Evolutionary conservation across 2,329 filamentous ascomycete species (phyloP).

Genomic region (Microdochium trichocladiopsis): DNA sequence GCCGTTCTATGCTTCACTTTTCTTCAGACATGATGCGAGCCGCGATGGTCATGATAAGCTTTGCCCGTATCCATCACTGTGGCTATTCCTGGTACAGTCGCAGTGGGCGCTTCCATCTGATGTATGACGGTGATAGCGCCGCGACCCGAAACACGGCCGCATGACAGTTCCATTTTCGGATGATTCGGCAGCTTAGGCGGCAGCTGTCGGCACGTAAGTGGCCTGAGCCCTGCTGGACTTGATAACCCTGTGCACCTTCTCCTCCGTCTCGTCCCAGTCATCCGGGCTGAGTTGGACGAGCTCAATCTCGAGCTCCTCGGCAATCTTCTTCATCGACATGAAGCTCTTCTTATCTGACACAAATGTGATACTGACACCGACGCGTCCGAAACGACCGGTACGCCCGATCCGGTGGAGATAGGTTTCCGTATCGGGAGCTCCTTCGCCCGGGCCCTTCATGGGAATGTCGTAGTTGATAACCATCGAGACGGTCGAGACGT

Average conservation of each 20-base stretch:
- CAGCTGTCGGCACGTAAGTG: constrained; percentile 34
- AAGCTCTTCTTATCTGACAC: constrained; percentile 82
- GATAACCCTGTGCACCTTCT: constrained; percentile 73
- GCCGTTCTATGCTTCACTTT: neutral
- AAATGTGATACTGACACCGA: constrained; percentile 93
- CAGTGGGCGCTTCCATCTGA: neutral
- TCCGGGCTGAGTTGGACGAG: constrained; percentile 74
- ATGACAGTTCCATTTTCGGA: neutral
- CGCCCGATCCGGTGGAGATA: constrained; percentile 97
- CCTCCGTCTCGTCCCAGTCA: constrained; percentile 89
- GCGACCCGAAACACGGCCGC: neutral
- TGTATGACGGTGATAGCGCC: neutral
- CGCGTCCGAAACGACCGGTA: constrained; percentile 92
- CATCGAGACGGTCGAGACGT: constrained; percentile 86
- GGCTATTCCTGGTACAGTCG: neutral
- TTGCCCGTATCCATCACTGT: neutral
- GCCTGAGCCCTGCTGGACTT: constrained; percentile 59
- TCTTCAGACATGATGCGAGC: neutral
- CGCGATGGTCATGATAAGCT: neutral
- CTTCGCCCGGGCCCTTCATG: constrained; percentile 68
- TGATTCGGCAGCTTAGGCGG: constrained; percentile 4
- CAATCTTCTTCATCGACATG: constrained; percentile 72
- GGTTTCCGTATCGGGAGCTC: constrained; percentile 84
- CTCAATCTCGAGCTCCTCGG: constrained; percentile 70
- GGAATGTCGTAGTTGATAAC: constrained; percentile 95